Percentiles rank a stretch among this genome's conserved stretches.
Conservation (phyloP, 495 filamentous ascomycete species). For the Aspergillus cavernicola region DNA sequence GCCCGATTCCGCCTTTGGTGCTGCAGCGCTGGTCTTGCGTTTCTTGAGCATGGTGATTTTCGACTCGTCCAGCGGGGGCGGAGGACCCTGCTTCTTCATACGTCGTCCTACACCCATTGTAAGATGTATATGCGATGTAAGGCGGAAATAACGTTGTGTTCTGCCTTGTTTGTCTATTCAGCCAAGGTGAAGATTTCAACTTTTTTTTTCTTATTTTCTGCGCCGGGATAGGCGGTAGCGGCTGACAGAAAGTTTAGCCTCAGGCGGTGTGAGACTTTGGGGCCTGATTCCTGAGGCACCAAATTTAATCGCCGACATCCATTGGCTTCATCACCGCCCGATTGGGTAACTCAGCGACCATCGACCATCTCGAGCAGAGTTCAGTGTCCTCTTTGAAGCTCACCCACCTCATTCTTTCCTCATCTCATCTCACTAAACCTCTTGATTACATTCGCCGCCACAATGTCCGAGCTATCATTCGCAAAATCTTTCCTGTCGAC, state of each 20-base stretch:
- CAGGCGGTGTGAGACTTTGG: slow-evolving; percentile 28
- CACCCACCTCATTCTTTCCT: background rate
- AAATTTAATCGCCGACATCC: background rate
- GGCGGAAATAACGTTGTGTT: slow-evolving; percentile 14
- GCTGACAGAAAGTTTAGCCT: slow-evolving; percentile 23
- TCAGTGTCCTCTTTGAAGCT: background rate
- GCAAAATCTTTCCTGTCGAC: slow-evolving; percentile 76
- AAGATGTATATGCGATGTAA: slow-evolving; percentile 11
- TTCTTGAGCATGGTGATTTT: slow-evolving; percentile 70
- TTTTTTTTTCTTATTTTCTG: slow-evolving; percentile 26
- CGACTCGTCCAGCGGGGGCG: slow-evolving; percentile 74
- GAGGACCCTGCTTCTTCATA: slow-evolving; percentile 92
- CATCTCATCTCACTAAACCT: background rate
- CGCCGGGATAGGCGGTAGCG: slow-evolving; percentile 35
- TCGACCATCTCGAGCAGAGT: background rate
- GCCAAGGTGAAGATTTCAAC: slow-evolving; percentile 10
- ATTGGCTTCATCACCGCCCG: slow-evolving; percentile 12
- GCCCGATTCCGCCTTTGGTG: slow-evolving; percentile 41
- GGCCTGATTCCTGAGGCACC: slow-evolving; percentile 6
- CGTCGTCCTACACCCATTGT: slow-evolving; percentile 87
- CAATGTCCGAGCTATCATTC: slow-evolving; percentile 83
- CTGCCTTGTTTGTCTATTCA: slow-evolving; percentile 8
- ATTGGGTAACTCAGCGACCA: slow-evolving; percentile 17
- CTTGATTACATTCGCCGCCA: slow-evolving; percentile 15
- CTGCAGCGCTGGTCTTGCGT: slow-evolving; percentile 63